Conservation (phyloP, 345 rosid genomes). For the Gossypium longicalyx region DNA sequence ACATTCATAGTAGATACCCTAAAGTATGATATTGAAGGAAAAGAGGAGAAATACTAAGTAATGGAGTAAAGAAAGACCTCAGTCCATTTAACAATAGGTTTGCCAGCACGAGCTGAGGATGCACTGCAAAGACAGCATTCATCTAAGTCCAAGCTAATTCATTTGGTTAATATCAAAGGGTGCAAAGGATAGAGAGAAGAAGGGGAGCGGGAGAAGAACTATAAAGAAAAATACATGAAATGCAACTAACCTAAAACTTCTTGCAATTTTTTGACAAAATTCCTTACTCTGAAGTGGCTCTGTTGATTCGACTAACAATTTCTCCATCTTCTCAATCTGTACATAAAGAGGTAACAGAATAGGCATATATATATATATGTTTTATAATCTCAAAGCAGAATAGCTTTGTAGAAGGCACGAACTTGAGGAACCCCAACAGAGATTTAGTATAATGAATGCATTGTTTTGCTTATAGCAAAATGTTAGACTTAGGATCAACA, state of each 20-base stretch:
- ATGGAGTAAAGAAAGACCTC: slow-evolving; percentile 36
- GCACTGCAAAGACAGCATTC: slow-evolving; percentile 34
- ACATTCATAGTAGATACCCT: not conserved
- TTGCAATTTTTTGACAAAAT: slow-evolving; percentile 51
- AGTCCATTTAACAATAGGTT: slow-evolving; percentile 55
- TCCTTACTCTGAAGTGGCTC: slow-evolving; percentile 35
- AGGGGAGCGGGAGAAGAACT: not conserved
- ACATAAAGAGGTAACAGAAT: not conserved
- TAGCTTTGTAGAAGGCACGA: not conserved
- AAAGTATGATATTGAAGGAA: not conserved
- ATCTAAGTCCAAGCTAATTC: not conserved
- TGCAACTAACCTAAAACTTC: slow-evolving; percentile 47
- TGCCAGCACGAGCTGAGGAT: slow-evolving; percentile 69
- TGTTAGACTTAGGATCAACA: not conserved
- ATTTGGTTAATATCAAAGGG: not conserved
- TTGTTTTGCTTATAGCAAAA: not conserved
- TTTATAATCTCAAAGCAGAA: not conserved
- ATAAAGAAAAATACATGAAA: not conserved
- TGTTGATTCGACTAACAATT: slow-evolving; percentile 30
- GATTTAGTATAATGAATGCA: not conserved
- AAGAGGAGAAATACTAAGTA: not conserved
- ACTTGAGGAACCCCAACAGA: not conserved
- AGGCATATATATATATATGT: not conserved
- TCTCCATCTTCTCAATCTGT: slow-evolving; percentile 60
- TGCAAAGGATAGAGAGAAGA: not conserved